Percentiles rank a stretch among this genome's conserved stretches.
Conservation (phyloP, 2,329 filamentous ascomycete species). For the Moelleriella libera region DNA sequence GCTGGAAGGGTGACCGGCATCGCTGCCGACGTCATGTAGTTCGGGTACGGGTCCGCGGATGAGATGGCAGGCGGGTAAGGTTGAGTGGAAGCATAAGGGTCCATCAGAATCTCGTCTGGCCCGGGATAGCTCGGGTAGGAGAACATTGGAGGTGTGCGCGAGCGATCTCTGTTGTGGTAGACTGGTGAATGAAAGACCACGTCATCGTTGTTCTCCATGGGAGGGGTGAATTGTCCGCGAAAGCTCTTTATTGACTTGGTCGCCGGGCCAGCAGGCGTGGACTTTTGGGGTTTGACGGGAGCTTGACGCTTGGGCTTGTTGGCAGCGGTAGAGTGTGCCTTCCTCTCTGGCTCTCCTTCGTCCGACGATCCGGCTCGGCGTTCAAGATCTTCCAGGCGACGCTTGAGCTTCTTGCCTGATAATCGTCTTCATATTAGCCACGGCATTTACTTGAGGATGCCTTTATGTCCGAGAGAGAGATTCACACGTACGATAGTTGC, state of each 20-base stretch:
- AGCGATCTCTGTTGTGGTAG: conserved; percentile 54
- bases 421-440: no score
- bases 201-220: conserved; percentile 48
- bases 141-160: conserved; percentile 58
- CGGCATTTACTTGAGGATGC: no score
- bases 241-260: conserved; percentile 23
- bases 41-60: conserved; percentile 36
- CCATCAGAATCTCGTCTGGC: conserved; percentile 49
- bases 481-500: conserved; percentile 71
- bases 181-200: conserved; percentile 38
- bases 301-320: conserved; percentile 26
- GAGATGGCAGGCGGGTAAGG: conserved; percentile 35
- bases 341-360: conserved; percentile 30
- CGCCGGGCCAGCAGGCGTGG: conserved; percentile 12
- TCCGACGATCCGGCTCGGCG: conserved; percentile 49
- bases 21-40: conserved; percentile 37
- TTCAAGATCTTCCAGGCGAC: conserved; percentile 74
- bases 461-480: background rate
- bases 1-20: conserved; percentile 48
- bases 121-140: conserved; percentile 52
- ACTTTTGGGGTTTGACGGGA: conserved; percentile 10
- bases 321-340: conserved; percentile 14
- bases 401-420: conserved; percentile 83
- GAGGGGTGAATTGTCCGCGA: conserved; percentile 46
- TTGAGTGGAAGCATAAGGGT: conserved; percentile 40